These are phyloP conservation scores for Alternaria ventricosa DNA, from an alignment of 2,329 filamentous ascomycete genomes.

Conservation along the genomic window DNA sequence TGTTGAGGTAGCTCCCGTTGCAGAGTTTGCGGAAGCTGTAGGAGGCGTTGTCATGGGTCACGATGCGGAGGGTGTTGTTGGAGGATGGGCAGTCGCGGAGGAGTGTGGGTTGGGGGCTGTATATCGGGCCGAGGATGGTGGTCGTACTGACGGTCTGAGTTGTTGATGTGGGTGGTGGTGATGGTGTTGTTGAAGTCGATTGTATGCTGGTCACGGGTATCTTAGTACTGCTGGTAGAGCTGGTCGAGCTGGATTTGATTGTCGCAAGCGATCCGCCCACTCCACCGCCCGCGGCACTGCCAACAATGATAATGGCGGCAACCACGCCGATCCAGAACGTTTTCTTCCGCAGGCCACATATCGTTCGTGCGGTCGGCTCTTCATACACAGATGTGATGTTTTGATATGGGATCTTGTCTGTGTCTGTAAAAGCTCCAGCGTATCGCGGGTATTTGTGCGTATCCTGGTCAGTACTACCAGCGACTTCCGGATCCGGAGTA, in stretches of 20 bases:
- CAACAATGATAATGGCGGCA: background rate
- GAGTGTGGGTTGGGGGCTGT: background rate
- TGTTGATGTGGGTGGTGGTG: too few relatives aligned
- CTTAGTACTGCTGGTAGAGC: background rate
- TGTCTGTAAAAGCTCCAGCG: background rate
- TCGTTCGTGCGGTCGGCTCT: background rate
- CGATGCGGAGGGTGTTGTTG: background rate
- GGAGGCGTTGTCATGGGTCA: background rate
- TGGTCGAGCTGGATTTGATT: background rate
- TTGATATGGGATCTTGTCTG: background rate
- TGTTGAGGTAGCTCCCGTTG: background rate
- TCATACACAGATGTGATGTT: background rate
- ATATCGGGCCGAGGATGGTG: background rate
- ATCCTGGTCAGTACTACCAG: background rate
- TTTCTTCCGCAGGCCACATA: background rate
- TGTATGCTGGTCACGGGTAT: background rate
- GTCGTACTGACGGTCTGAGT: background rate
- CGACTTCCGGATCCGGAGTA: background rate
- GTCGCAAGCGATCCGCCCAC: background rate
- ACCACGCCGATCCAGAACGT: background rate
- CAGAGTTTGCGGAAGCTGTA: background rate
- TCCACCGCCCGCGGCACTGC: background rate
- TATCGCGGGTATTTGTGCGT: background rate
- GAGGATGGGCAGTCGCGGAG: background rate
- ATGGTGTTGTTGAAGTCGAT: background rate